Evolutionary conservation across 805 yeast genomes (phyloP).

Genomic region (Wickerhamiella shivajii): DNA sequence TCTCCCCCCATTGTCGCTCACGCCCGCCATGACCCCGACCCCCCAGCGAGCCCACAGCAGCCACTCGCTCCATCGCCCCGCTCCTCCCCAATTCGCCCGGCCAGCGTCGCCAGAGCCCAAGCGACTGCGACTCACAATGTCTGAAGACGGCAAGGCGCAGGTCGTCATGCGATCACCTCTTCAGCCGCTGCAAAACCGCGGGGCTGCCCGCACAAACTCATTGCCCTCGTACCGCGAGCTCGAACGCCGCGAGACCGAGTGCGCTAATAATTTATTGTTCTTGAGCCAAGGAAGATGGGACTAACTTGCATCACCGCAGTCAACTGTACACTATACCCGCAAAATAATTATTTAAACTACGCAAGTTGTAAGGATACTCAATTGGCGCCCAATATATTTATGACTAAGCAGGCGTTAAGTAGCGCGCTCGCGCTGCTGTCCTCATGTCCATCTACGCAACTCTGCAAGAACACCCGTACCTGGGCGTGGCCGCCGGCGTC

Average conservation of each 20-base stretch:
- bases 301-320: no score
- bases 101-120: conserved; percentile 12
- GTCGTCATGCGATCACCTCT: conserved; percentile 22
- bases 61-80: conserved; percentile 1
- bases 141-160: conserved; percentile 28
- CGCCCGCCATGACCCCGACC: no score
- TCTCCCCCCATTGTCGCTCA: no score
- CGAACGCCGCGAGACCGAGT: conserved; percentile 21
- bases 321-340: no score
- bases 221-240: conserved; percentile 13
- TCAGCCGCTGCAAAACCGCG: conserved; percentile 10
- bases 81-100: conserved; percentile 1
- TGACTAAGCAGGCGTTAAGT: no score
- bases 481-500: conserved; percentile 3
- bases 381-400: no score
- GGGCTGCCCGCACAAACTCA: conserved; percentile 10
- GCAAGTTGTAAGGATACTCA: no score
- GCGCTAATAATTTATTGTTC: conserved; percentile 24
- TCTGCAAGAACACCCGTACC: no score
- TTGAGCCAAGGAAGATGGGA: conserved; percentile 21
- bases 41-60: no score
- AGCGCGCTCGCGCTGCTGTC: no score
- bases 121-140: conserved; percentile 23
- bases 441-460: no score
- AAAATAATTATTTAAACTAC: no score